Base-by-base conservation (phyloP, 2,329 filamentous ascomycete genomes). In the Graphilbum ipis-grandicollis region DNA sequence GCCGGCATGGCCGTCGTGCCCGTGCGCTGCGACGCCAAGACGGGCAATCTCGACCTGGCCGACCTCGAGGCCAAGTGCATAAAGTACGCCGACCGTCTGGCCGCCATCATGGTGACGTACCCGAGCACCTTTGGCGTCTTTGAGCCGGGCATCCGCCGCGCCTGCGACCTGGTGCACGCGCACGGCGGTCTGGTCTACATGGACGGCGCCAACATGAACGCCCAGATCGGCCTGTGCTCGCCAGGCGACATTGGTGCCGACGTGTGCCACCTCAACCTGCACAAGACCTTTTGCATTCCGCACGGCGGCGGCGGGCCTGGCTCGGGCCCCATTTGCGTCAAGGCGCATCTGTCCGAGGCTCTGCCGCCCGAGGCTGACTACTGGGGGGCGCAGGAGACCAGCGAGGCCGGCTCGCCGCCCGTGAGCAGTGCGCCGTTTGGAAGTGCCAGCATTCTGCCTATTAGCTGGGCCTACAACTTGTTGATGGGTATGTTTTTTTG, bases 241-340 rank as follows among this genome's bases (percentile, higher is more conserved):
- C 88, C 88, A 2, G 88, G 88, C 29, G 85, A 92, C 55, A 93
- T 96, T 46, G 88, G 88, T 17, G 88, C 88, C 22, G 88, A 96
- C 54, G 86, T 94, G 29, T 96, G 88, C 68, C 88, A 94, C 62
- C 66, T 96, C 41, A 96, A 96, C 59, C 69, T 96, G 31, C 88
- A 96, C 72, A 96, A 96, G 71, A 96, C 88, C 3, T 96, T 96
- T 66, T 96, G 88, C 55, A 96, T 96, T 50, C 88, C 88, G 33
- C 88, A 96, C 57, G 88, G 88, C 38, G 88, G 88, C 44, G 88
- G 88, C 45, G 88, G 88, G 14, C 88, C 88, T 9, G 88, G 88
- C 49, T 83, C 94, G 28, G 88, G 88, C 2, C 88, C 88, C 37
- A 93, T 96, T 46, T 86, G 85, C 52, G 88, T 93, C 38, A 90